These are phyloP conservation scores for Corylus americana DNA, from an alignment of 306 rosid genomes.

Conservation along the genomic window DNA sequence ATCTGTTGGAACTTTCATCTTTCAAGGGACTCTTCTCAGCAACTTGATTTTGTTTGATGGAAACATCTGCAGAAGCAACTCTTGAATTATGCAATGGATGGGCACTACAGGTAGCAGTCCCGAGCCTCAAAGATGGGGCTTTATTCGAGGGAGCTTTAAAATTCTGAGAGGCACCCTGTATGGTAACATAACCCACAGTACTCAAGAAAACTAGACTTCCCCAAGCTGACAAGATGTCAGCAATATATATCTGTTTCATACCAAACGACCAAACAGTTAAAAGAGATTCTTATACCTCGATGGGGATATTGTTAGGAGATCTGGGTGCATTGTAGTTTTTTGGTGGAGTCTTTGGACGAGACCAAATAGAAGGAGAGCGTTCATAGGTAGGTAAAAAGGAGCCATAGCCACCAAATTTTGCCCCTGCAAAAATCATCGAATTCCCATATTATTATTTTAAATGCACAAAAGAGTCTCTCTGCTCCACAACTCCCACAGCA, in stretches of 20 bases:
- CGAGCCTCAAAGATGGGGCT: conserved; percentile 38
- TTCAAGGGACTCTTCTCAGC: conserved; percentile 45
- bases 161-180: conserved; percentile 58
- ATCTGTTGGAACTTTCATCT: conserved; percentile 38
- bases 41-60: conserved; percentile 37
- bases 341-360: conserved; percentile 52
- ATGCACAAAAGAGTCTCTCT: conserved; percentile 29
- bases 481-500: conserved; percentile 24
- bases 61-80: conserved; percentile 38
- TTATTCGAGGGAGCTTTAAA: conserved; percentile 48
- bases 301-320: conserved; percentile 41
- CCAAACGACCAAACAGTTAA: conserved; percentile 17
- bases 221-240: conserved; percentile 31
- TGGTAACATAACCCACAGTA: conserved; percentile 39
- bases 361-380: conserved; percentile 34
- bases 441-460: conserved; percentile 38
- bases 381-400: conserved; percentile 67
- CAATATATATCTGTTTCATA: conserved; percentile 32
- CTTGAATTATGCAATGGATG: conserved; percentile 33
- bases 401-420: conserved; percentile 75
- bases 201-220: conserved; percentile 40
- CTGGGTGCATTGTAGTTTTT: conserved; percentile 45
- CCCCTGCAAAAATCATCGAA: conserved; percentile 54
- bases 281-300: conserved; percentile 49
- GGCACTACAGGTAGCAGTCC: conserved; percentile 33